Conservation (phyloP, 139 green algal species). For the Chlorella ohadii region DNA sequence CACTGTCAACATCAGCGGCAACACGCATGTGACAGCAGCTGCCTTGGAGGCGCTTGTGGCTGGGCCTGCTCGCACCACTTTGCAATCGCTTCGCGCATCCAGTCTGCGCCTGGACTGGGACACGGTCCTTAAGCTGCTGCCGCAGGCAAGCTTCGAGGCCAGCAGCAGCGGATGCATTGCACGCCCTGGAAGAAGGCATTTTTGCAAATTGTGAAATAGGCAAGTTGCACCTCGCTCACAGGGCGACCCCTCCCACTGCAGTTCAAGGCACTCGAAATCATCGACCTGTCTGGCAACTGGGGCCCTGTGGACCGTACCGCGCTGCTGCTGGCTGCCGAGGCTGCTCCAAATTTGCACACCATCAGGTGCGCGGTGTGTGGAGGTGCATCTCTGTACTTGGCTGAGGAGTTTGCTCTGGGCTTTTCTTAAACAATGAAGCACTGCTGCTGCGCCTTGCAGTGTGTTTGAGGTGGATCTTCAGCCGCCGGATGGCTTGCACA, state of each 20-base stretch:
- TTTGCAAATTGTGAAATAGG: no score
- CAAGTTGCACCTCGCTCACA: no score
- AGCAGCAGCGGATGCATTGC: background rate
- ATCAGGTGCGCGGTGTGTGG: background rate
- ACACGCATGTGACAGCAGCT: background rate
- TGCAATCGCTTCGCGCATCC: background rate
- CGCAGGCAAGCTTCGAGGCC: background rate
- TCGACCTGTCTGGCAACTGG: background rate
- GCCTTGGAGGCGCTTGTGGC: slow-evolving; percentile 2
- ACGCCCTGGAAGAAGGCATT: background rate
- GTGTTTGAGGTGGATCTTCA: no score
- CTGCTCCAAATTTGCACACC: background rate
- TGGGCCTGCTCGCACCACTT: background rate
- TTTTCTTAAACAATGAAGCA: no score
- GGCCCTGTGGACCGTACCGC: background rate
- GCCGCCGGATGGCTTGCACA: no score
- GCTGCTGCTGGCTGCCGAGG: background rate
- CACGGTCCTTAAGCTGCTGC: background rate
- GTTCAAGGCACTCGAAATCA: background rate
- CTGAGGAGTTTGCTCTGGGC: no score
- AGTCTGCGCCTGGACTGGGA: background rate
- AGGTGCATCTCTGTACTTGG: background rate
- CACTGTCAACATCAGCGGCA: background rate
- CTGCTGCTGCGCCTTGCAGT: no score
- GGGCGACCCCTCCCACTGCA: background rate